These are phyloP conservation scores for Lecanicillium sp. DNA, from an alignment of 2,329 filamentous ascomycete species.

Conservation along the genomic window DNA sequence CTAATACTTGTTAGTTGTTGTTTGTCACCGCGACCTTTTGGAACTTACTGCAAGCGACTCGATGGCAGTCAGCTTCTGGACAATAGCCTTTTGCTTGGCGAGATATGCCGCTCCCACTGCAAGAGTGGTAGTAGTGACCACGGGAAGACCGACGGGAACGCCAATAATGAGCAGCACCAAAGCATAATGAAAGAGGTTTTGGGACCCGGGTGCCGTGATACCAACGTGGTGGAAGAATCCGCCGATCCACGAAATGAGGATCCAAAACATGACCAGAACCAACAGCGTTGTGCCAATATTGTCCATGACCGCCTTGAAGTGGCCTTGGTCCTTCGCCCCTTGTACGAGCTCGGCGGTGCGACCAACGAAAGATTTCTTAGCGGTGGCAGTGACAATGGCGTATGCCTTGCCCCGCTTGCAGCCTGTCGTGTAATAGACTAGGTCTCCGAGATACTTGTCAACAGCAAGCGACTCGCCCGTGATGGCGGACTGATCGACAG, in stretches of 20 bases:
- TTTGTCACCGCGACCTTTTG: too few relatives aligned
- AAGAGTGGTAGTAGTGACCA: slow-evolving; percentile 70
- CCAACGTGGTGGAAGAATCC: slow-evolving; percentile 70
- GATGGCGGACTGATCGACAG: slow-evolving; percentile 72
- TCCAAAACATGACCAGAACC: slow-evolving; percentile 71
- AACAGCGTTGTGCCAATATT: slow-evolving; percentile 67
- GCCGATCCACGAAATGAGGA: slow-evolving; percentile 68
- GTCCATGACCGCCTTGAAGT: slow-evolving; percentile 82
- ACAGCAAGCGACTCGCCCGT: slow-evolving; percentile 75
- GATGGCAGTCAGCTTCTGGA: slow-evolving; percentile 73
- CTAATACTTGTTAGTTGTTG: too few relatives aligned
- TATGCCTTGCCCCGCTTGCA: slow-evolving; percentile 77
- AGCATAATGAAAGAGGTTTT: slow-evolving; percentile 61
- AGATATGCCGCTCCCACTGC: slow-evolving; percentile 72
- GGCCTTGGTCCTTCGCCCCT: slow-evolving; percentile 67
- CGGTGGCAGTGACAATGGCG: slow-evolving; percentile 58
- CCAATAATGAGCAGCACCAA: slow-evolving; percentile 68
- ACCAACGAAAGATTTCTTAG: slow-evolving; percentile 68
- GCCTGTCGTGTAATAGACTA: slow-evolving; percentile 71
- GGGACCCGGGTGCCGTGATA: slow-evolving; percentile 46
- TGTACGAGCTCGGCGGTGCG: slow-evolving; percentile 67
- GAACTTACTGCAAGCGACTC: slow-evolving; percentile 54
- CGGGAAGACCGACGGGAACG: slow-evolving; percentile 72
- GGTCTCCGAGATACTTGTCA: slow-evolving; percentile 71
- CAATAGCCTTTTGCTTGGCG: slow-evolving; percentile 70